phyloP scores from a whole-genome alignment of 75 land plant genomes.

The Larix kaempferi region DNA sequence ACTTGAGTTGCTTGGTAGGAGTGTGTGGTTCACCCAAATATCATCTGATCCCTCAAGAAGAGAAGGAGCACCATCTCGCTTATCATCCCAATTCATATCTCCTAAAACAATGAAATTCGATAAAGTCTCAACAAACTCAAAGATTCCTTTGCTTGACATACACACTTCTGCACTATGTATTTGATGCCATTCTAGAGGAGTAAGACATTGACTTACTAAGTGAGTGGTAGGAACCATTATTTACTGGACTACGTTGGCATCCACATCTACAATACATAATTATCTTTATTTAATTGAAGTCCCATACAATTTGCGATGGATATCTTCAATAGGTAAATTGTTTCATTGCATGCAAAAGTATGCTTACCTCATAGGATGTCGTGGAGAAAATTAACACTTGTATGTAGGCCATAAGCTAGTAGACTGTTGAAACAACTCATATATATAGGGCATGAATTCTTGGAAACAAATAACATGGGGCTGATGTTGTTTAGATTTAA shows the following conservation, averaged over 20 bases:
- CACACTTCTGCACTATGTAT: slow-evolving; percentile 84
- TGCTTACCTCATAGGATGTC: slow-evolving; percentile 26
- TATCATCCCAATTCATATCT: slow-evolving; percentile 98
- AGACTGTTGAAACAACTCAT: slow-evolving; percentile 47
- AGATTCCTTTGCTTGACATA: slow-evolving; percentile 70
- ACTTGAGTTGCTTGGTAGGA: too few relatives aligned
- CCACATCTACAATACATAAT: slow-evolving; percentile 63
- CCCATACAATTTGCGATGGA: slow-evolving; percentile 48
- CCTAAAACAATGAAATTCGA: slow-evolving; percentile 75
- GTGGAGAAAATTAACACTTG: slow-evolving; percentile 58
- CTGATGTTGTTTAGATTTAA: slow-evolving; percentile 71
- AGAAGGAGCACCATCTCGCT: slow-evolving; percentile 76
- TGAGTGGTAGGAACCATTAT: slow-evolving; percentile 75
- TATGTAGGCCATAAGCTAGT: slow-evolving; percentile 81
- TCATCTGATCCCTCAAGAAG: too few relatives aligned
- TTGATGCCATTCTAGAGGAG: slow-evolving; percentile 84
- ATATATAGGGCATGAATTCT: slow-evolving; percentile 87
- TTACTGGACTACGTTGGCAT: slow-evolving; percentile 16
- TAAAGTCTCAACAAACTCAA: slow-evolving; percentile 34
- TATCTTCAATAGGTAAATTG: slow-evolving; percentile 27
- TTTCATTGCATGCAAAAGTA: slow-evolving; percentile 78
- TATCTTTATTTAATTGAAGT: slow-evolving; percentile 85
- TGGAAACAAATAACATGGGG: slow-evolving; percentile 87
- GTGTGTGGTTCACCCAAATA: slow-evolving; percentile 14
- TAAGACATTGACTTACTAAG: slow-evolving; percentile 78